Percentiles rank a stretch among this genome's conserved stretches.
Evolutionary conservation across 78 protist species (phyloP).

Genomic region (Tieghemostelium lacteum): DNA sequence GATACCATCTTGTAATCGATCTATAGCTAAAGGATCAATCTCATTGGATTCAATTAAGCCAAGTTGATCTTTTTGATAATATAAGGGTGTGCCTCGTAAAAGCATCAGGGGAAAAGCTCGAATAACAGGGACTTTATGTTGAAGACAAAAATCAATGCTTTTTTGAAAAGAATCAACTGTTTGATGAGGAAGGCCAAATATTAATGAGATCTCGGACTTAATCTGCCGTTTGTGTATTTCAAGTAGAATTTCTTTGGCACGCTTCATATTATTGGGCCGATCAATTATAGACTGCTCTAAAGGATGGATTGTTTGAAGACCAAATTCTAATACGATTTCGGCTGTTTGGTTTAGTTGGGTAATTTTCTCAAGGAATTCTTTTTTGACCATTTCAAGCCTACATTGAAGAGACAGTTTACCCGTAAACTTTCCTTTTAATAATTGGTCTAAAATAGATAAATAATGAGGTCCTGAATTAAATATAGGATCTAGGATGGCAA

Average conservation of each 20-base stretch:
- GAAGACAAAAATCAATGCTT: neutral
- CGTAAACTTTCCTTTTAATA: neutral
- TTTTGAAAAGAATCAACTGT: neutral
- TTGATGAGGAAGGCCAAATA: conserved; percentile 17
- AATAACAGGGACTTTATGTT: neutral
- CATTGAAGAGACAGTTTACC: conserved; percentile 22
- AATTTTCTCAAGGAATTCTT: neutral
- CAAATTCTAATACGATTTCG: conserved; percentile 19
- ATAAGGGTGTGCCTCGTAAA: conserved; percentile 5
- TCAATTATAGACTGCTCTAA: neutral
- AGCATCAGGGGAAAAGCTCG: conserved; percentile 15
- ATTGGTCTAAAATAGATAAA: neutral
- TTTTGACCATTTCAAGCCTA: conserved; percentile 10
- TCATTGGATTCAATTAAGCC: neutral
- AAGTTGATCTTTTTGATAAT: neutral
- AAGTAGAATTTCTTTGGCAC: neutral
- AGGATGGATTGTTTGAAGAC: conserved; percentile 11
- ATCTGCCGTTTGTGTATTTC: neutral
- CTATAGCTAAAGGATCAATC: neutral
- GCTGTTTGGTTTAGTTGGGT: neutral
- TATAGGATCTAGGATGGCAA: conserved; percentile 13
- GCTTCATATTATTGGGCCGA: conserved; percentile 1
- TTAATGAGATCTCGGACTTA: neutral
- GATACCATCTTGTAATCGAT: neutral
- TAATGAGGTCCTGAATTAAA: conserved; percentile 25